Conservation (phyloP, 352 stramenopile genomes). For the Phytophthora megakarya region DNA sequence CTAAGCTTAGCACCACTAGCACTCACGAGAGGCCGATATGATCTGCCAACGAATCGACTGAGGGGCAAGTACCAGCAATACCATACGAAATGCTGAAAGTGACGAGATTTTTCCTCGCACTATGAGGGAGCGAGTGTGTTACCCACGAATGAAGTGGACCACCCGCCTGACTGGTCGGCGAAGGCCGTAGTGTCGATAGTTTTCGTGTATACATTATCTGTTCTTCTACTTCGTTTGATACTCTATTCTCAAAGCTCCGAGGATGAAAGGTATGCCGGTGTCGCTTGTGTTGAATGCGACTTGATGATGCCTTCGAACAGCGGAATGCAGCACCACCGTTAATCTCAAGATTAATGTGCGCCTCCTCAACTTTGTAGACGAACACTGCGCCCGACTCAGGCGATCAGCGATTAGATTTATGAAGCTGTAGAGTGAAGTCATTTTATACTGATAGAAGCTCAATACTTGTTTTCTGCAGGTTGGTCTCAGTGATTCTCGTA, state of each 20-base stretch:
- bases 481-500: slow-evolving; percentile 25
- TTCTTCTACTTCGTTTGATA: neutral
- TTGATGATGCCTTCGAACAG: slow-evolving; percentile 12
- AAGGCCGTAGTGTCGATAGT: slow-evolving; percentile 20
- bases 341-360: neutral
- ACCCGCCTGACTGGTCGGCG: slow-evolving; percentile 10
- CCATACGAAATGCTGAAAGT: slow-evolving; percentile 29
- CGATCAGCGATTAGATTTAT: slow-evolving; percentile 2
- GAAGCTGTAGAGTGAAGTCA: slow-evolving; percentile 1
- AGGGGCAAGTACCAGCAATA: slow-evolving; percentile 24
- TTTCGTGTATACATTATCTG: slow-evolving; percentile 34
- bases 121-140: slow-evolving; percentile 21
- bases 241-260: neutral
- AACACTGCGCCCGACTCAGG: slow-evolving; percentile 16
- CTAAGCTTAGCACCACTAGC: slow-evolving; percentile 15
- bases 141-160: slow-evolving; percentile 35
- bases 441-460: neutral
- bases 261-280: neutral
- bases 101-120: slow-evolving; percentile 17
- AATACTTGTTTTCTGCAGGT: neutral
- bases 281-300: neutral
- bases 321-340: neutral
- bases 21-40: slow-evolving; percentile 11
- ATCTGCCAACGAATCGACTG: slow-evolving; percentile 27
- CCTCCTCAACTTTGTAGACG: slow-evolving; percentile 13